These are phyloP conservation scores for Kwoniella mangroviensis DNA, from an alignment of 768 basidiomycete genomes.

Conservation along the genomic window DNA sequence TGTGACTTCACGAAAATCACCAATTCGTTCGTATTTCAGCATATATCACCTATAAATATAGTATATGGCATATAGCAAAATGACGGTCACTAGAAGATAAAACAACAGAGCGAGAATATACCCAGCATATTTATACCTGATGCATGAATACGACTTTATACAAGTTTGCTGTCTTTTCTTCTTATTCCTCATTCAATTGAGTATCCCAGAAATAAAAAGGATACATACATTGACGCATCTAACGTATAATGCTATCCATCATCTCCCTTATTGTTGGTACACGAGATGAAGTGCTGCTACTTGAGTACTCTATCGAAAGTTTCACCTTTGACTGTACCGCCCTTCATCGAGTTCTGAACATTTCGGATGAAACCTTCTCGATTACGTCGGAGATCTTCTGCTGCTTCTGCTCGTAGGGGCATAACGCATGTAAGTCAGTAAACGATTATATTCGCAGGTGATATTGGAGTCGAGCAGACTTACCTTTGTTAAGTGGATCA, in stretches of 20 bases:
- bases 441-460: too few relatives aligned
- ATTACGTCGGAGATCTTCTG: constrained; percentile 87
- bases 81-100: too few relatives aligned
- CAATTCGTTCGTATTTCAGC: too few relatives aligned
- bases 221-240: neutral
- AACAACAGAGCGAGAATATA: constrained; percentile 3
- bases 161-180: neutral
- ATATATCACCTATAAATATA: too few relatives aligned
- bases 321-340: constrained; percentile 74
- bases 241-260: neutral
- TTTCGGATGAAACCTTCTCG: constrained; percentile 80
- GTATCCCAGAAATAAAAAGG: neutral
- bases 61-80: too few relatives aligned
- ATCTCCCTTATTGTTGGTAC: neutral
- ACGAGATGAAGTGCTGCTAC: neutral
- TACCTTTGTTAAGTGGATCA: constrained; percentile 97
- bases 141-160: constrained; percentile 12
- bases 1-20: too few relatives aligned
- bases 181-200: neutral
- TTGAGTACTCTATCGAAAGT: constrained; percentile 73
- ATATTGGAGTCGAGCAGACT: neutral
- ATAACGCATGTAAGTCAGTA: too few relatives aligned
- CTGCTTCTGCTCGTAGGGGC: constrained; percentile 73
- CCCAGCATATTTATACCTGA: constrained; percentile 22
- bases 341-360: constrained; percentile 85